These are phyloP conservation scores for Stachybotrys chartarum DNA, from an alignment of 2,329 filamentous ascomycete species.

Conservation along the genomic window DNA sequence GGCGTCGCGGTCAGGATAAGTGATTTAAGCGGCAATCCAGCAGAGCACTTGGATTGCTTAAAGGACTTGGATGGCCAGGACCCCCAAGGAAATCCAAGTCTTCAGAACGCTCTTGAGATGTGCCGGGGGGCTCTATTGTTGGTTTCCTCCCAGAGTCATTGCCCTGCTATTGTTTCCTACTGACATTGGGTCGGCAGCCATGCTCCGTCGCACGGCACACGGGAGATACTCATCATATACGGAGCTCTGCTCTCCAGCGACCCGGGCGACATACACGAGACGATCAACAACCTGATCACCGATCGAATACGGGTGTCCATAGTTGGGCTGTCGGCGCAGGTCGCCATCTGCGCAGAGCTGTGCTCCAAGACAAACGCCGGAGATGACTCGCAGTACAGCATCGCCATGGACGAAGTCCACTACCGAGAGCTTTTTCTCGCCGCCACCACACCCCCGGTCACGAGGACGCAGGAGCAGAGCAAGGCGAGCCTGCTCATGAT, in stretches of 20 bases:
- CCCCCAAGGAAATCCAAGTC: constrained; percentile 66
- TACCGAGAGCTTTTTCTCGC: constrained; percentile 84
- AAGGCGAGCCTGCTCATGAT: constrained; percentile 79
- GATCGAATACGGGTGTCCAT: constrained; percentile 85
- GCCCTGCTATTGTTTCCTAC: neutral
- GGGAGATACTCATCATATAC: constrained; percentile 87
- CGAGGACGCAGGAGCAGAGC: constrained; percentile 54
- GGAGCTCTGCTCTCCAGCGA: constrained; percentile 86
- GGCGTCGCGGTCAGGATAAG: constrained; percentile 80
- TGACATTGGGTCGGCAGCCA: constrained; percentile 33
- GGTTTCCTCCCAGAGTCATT: constrained; percentile 11
- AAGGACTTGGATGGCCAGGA: constrained; percentile 59
- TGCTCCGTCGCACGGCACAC: constrained; percentile 84
- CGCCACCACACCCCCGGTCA: constrained; percentile 82
- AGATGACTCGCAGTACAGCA: constrained; percentile 67
- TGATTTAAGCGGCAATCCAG: constrained; percentile 86
- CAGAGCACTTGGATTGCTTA: constrained; percentile 76
- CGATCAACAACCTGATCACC: constrained; percentile 67
- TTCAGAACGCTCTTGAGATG: constrained; percentile 97
- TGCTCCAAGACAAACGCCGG: constrained; percentile 82
- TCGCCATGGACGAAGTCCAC: constrained; percentile 71
- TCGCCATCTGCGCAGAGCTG: constrained; percentile 87
- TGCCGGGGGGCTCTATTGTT: constrained; percentile 83
- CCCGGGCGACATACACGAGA: constrained; percentile 91
- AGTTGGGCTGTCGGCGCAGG: constrained; percentile 83